Evolutionary conservation across 306 rosid species (phyloP).

Genomic region (Abrus pulchellus): DNA sequence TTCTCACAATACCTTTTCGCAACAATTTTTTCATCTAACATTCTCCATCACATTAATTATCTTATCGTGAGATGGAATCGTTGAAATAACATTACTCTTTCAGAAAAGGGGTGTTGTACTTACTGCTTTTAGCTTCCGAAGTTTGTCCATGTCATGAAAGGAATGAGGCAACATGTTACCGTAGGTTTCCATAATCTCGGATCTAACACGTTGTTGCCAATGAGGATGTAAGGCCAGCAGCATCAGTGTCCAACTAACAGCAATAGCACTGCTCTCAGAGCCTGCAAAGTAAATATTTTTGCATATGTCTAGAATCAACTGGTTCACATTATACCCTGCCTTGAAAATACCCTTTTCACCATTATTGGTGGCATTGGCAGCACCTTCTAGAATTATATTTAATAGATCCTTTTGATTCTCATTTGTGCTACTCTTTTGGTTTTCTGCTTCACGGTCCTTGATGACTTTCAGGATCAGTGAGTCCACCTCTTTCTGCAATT

Average conservation of each 20-base stretch:
- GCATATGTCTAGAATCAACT: constrained; percentile 47
- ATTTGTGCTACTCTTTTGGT: constrained; percentile 1
- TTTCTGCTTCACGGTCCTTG: constrained; percentile 32
- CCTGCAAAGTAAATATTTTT: constrained; percentile 58
- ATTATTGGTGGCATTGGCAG: constrained; percentile 4
- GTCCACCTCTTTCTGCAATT: constrained; percentile 51
- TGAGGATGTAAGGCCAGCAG: constrained; percentile 46
- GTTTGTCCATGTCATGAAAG: constrained; percentile 31
- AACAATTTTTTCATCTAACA: no score
- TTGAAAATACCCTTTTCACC: not conserved
- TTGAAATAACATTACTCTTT: no score
- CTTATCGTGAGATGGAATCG: no score
- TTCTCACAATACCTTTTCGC: no score
- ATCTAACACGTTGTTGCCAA: constrained; percentile 51
- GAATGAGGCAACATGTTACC: constrained; percentile 11
- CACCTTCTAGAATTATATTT: constrained; percentile 44
- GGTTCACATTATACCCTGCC: not conserved
- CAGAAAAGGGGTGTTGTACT: not conserved
- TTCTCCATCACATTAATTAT: no score
- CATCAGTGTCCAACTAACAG: constrained; percentile 49
- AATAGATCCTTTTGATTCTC: constrained; percentile 44
- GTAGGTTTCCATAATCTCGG: constrained; percentile 44
- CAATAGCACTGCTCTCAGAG: constrained; percentile 44
- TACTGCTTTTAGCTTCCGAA: constrained; percentile 49
- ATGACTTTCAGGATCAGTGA: constrained; percentile 36